Evolutionary conservation across 768 basidiomycete genomes (phyloP).

Genomic region (Omphalotus guepiniiformis): DNA sequence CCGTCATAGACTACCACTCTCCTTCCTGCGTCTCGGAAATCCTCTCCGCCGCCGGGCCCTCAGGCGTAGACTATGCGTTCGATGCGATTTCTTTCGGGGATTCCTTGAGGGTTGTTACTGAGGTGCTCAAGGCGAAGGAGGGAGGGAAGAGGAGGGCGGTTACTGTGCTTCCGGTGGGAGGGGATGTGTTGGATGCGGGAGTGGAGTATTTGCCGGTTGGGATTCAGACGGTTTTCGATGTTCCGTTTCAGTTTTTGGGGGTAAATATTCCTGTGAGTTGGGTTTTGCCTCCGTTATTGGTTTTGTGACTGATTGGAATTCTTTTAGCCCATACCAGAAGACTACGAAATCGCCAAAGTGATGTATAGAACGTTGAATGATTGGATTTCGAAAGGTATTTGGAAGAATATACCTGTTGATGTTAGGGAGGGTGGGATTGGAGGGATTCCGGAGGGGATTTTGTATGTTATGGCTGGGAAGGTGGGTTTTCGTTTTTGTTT

Average conservation of each 20-base stretch:
- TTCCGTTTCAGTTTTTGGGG: neutral
- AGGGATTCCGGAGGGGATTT: neutral
- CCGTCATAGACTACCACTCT: constrained; percentile 25
- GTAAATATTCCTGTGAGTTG: neutral
- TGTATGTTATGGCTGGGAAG: neutral
- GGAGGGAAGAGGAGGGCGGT: neutral
- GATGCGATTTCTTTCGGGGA: neutral
- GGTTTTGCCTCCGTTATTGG: neutral
- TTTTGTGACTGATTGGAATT: neutral
- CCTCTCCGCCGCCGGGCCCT: constrained; percentile 4
- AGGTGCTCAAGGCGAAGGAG: constrained; percentile 1
- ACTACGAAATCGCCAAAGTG: neutral
- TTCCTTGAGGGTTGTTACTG: neutral
- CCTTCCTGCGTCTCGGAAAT: constrained; percentile 13
- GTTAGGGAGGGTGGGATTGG: neutral
- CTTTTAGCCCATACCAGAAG: neutral
- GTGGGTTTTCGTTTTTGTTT: neutral
- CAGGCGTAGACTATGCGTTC: neutral
- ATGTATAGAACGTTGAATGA: neutral
- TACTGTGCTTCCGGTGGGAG: neutral
- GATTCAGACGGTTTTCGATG: neutral
- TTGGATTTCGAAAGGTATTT: neutral
- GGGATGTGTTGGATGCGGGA: neutral
- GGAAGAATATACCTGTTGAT: neutral
- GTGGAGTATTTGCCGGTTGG: neutral